Conservation (phyloP, 352 stramenopile genomes). For the Pythium brassicae region DNA sequence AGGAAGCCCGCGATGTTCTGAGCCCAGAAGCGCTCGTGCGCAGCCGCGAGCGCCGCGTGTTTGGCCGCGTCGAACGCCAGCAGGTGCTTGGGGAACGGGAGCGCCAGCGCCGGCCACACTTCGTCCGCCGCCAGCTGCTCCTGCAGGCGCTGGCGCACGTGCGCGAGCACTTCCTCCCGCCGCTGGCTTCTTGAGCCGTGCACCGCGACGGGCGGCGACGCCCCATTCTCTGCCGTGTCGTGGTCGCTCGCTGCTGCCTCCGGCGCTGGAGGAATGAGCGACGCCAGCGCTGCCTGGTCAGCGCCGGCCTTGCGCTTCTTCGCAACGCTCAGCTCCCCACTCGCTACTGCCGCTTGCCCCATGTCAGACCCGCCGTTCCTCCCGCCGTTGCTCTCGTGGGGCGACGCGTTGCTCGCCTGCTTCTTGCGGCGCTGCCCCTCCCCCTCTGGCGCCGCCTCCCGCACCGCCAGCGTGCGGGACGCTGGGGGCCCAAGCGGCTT, state of each 20-base stretch:
- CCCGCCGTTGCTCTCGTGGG: too few relatives aligned
- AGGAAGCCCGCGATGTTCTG: conserved; percentile 1
- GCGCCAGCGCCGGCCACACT: neutral
- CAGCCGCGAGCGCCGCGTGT: neutral
- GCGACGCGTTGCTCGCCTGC: too few relatives aligned
- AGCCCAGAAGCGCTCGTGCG: conserved; percentile 2
- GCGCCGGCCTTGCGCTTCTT: too few relatives aligned
- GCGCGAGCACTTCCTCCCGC: neutral
- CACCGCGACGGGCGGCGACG: neutral
- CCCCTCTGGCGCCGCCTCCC: too few relatives aligned
- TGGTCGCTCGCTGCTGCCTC: neutral
- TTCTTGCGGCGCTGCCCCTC: too few relatives aligned
- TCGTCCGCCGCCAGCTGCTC: neutral
- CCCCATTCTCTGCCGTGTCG: neutral
- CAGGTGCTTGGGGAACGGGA: conserved; percentile 6
- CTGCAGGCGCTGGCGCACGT: neutral
- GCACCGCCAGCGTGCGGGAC: too few relatives aligned
- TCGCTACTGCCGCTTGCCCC: too few relatives aligned
- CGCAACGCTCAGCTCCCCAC: too few relatives aligned
- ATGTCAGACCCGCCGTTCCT: too few relatives aligned
- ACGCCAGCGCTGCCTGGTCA: too few relatives aligned
- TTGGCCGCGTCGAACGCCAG: conserved; percentile 1
- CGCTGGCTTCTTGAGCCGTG: neutral
- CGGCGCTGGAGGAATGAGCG: too few relatives aligned
- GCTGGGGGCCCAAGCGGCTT: too few relatives aligned